Evolutionary conservation across 352 stramenopile species (phyloP).

Genomic region (Pelagophyceae sp.): DNA sequence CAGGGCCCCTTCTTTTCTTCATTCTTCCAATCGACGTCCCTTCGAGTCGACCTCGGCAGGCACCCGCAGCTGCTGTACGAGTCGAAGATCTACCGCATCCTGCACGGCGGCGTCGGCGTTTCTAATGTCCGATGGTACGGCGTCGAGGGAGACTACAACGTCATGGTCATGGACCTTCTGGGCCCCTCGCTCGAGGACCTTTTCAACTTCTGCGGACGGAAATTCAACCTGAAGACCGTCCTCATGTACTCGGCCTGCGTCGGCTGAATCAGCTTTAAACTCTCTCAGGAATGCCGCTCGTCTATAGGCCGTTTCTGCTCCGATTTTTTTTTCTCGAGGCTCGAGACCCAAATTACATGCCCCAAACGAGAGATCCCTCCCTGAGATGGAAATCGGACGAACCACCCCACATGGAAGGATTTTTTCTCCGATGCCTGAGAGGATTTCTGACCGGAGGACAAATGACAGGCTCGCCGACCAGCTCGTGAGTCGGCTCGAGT

Average conservation of each 20-base stretch:
- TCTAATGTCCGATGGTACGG: constrained; percentile 97
- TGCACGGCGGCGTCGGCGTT: constrained; percentile 97
- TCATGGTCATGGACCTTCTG: constrained; percentile 99
- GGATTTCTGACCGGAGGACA: too few relatives aligned
- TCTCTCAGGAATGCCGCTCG: too few relatives aligned
- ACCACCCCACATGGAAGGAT: too few relatives aligned
- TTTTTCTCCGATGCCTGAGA: too few relatives aligned
- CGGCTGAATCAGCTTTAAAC: too few relatives aligned
- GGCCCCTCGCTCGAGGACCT: constrained; percentile 88
- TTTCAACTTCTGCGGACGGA: constrained; percentile 82
- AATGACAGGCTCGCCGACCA: constrained; percentile 65
- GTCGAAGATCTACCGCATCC: constrained; percentile 99
- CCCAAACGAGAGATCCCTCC: too few relatives aligned
- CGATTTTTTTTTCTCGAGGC: neutral
- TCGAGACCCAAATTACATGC: too few relatives aligned
- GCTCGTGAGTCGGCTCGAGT: constrained; percentile 77
- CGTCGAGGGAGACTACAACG: constrained; percentile 98
- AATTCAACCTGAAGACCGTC: constrained; percentile 85
- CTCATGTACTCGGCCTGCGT: constrained; percentile 71
- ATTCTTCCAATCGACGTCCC: neutral
- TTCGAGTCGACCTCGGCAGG: constrained; percentile 46
- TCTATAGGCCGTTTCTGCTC: too few relatives aligned
- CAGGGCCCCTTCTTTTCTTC: neutral
- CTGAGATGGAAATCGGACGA: too few relatives aligned
- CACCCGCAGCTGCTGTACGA: constrained; percentile 96